These are phyloP conservation scores for Euphorbia celastroides DNA, from an alignment of 441 rosid species.

Conservation along the genomic window DNA sequence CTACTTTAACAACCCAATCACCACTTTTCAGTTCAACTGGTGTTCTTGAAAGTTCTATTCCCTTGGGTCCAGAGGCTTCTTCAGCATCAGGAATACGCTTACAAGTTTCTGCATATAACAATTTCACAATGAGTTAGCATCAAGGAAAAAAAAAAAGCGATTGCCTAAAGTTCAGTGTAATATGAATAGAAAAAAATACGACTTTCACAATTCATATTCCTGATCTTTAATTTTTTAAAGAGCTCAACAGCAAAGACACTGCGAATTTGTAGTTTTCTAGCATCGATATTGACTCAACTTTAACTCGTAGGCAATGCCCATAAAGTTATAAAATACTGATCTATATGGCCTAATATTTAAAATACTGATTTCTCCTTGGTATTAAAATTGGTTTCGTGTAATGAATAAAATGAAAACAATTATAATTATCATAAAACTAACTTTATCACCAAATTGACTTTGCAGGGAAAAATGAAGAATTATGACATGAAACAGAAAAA, in stretches of 20 bases:
- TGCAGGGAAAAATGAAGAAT: background rate
- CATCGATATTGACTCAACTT: background rate
- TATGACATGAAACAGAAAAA: background rate
- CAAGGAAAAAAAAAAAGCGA: background rate
- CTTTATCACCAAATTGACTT: background rate
- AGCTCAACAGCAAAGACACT: no score
- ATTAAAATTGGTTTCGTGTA: no score
- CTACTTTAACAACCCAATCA: constrained; percentile 66
- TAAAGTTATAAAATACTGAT: background rate
- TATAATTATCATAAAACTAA: constrained; percentile 3
- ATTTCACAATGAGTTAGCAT: constrained; percentile 11
- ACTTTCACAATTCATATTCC: background rate
- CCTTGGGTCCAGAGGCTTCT: constrained; percentile 53
- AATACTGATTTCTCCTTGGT: background rate
- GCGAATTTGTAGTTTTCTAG: background rate
- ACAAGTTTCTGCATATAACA: constrained; percentile 48
- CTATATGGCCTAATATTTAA: background rate
- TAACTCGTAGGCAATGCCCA: background rate
- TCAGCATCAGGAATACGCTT: constrained; percentile 58
- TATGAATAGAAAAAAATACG: background rate
- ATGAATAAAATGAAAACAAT: no score
- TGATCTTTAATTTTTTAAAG: background rate
- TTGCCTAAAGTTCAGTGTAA: background rate
- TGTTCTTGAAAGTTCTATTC: constrained; percentile 51
- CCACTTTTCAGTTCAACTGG: constrained; percentile 67